Percentiles rank a stretch among this genome's conserved stretches.
These are phyloP conservation scores for Pleurotus platypus DNA, from an alignment of 768 basidiomycete genomes.

Conservation along the genomic window DNA sequence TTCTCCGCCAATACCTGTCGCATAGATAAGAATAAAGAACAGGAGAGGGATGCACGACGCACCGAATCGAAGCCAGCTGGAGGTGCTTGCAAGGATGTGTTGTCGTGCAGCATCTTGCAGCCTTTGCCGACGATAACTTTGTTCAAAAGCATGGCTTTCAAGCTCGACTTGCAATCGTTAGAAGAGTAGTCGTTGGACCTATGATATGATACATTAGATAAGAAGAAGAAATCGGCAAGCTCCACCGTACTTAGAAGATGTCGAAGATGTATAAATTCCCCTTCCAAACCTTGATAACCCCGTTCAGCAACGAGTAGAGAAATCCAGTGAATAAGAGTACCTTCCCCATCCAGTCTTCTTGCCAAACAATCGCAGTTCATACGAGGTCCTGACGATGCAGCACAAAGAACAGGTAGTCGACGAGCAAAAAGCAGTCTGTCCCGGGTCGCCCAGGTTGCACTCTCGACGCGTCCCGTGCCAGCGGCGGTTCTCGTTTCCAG, in stretches of 20 bases:
- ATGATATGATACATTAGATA: background rate
- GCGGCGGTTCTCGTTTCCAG: constrained; percentile 70
- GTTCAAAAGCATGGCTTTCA: constrained; percentile 69
- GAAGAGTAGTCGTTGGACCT: constrained; percentile 70
- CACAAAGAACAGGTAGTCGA: constrained; percentile 59
- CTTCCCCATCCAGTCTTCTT: constrained; percentile 75
- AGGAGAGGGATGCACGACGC: constrained; percentile 19
- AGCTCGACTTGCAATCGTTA: constrained; percentile 48
- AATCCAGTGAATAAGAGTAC: constrained; percentile 21
- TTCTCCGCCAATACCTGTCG: constrained; percentile 63
- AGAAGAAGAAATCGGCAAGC: background rate
- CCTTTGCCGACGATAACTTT: constrained; percentile 73
- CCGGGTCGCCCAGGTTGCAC: constrained; percentile 63
- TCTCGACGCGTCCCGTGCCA: constrained; percentile 72
- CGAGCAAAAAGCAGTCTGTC: constrained; percentile 52
- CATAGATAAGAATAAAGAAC: background rate
- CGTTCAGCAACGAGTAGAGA: background rate
- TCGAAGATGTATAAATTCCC: constrained; percentile 74
- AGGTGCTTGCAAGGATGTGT: constrained; percentile 48
- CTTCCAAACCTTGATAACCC: constrained; percentile 50
- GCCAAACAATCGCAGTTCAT: constrained; percentile 57
- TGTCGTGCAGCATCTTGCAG: constrained; percentile 60
- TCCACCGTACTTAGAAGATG: constrained; percentile 60
- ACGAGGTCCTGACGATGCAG: constrained; percentile 61
- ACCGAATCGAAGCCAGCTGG: constrained; percentile 69